Conservation (phyloP, 169 alveolate species). For the Cryptosporidium viatorum region DNA sequence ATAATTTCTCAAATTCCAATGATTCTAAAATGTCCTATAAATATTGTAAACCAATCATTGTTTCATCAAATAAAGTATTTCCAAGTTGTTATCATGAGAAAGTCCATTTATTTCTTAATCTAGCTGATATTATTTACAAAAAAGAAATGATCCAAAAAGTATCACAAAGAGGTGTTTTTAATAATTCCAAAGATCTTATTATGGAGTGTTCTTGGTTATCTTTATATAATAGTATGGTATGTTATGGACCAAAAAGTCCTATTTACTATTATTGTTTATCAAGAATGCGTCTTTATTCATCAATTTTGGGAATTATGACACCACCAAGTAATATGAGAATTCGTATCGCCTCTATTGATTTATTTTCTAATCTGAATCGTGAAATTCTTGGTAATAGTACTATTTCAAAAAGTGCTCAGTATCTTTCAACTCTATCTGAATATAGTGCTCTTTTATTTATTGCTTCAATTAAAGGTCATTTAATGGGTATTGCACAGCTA, state of each 20-base stretch:
- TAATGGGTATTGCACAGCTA: conserved; percentile 50
- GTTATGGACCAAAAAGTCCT: conserved; percentile 70
- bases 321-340: conserved; percentile 75
- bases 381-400: conserved; percentile 71
- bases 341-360: conserved; percentile 52
- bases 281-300: conserved; percentile 58
- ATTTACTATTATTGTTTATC: conserved; percentile 42
- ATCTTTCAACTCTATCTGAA: conserved; percentile 60
- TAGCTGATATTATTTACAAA: conserved; percentile 84
- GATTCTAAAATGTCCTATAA: conserved; percentile 79
- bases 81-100: conserved; percentile 87
- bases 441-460: conserved; percentile 66
- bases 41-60: conserved; percentile 81
- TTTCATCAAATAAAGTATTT: conserved; percentile 86
- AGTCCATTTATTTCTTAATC: conserved; percentile 83
- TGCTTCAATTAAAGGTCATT: conserved; percentile 69
- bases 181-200: conserved; percentile 49
- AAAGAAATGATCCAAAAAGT: conserved; percentile 74
- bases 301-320: conserved; percentile 39
- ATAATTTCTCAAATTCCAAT: conserved; percentile 81
- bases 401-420: conserved; percentile 29
- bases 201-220: conserved; percentile 69
- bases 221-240: conserved; percentile 60
- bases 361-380: conserved; percentile 48
- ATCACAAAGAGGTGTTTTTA: conserved; percentile 57